Evolutionary conservation across 176 grass and related monocot genomes (phyloP), one percentile per base, ranked within the genome.

Genomic region (Ensete glaucum): DNA sequence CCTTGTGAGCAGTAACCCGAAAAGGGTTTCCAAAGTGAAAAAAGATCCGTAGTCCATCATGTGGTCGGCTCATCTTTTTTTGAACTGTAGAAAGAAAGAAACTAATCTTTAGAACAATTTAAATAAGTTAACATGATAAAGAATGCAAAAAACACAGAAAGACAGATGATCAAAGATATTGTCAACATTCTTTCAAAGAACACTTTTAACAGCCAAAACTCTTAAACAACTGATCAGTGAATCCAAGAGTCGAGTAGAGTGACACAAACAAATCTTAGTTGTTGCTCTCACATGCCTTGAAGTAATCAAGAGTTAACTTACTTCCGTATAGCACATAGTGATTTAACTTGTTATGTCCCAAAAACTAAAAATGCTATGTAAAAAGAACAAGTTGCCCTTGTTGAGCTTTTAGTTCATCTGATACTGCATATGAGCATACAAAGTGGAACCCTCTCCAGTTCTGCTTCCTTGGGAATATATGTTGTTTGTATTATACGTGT

Each of bases 21-120:
- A 98, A 91, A 50, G 86, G 84, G 27, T 94, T 93, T 34, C 84
- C 86, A 26, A 98, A 78, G 1, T 75, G 90, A 67, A 82, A 83
- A 76, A 75, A 66, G 17, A 62, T 69, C 54, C 86, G 72, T 27
- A 84, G 88, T 1, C 82, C 79, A 0, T 87, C 73, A 17, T 99
- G 84, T 0, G 86, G 1, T 53, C 54, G 83, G 56, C 88, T 99
- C 95, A 99, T 99, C 49, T 90, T 78, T 16, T 20, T 24, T 77
- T 64, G 15, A 73, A 13, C 89, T 88, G 71, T 11, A 83, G 81
- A 62, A 13, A 22, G 73, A 77, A 25, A 2, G 57, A 16, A 54
- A 54, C 2, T 17, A 21, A 8, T 57, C 16, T 34, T 67, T 12
- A 16, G 64, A 67, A 34, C 4, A 16, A 67, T 29, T 11, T 22